These are phyloP conservation scores for Daldinia caldariorum DNA, from an alignment of 495 filamentous ascomycete species.

Conservation along the genomic window DNA sequence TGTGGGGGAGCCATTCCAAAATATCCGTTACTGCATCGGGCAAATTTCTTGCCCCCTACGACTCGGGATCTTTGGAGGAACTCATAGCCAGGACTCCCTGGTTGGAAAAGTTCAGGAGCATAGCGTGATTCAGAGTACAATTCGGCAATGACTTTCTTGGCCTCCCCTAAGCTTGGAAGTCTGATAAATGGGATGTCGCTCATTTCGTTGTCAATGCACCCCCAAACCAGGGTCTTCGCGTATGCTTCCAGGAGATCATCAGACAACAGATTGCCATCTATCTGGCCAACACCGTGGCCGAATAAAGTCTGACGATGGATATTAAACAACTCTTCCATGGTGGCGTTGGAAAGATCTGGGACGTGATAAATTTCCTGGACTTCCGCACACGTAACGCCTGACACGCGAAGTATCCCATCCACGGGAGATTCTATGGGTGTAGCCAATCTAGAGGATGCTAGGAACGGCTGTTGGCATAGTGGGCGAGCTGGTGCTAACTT, in stretches of 20 bases:
- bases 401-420: neutral
- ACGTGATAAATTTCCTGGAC: neutral
- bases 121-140: neutral
- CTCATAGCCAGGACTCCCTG: neutral
- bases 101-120: neutral
- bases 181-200: slow-evolving; percentile 1
- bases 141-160: neutral
- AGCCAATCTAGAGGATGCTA: neutral
- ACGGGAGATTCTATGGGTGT: neutral
- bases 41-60: neutral
- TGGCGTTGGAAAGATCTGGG: neutral
- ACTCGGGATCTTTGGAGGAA: neutral
- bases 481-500: neutral
- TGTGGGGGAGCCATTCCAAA: neutral
- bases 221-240: neutral
- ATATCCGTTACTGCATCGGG: neutral
- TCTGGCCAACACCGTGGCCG: neutral
- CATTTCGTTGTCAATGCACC: neutral
- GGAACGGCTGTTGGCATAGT: slow-evolving; percentile 3
- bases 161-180: neutral
- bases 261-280: neutral
- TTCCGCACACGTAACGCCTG: neutral
- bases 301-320: neutral
- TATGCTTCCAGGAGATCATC: neutral
- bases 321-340: neutral